Base-by-base conservation (phyloP, 495 filamentous ascomycete genomes). In the Clavariopsis aquatica region DNA sequence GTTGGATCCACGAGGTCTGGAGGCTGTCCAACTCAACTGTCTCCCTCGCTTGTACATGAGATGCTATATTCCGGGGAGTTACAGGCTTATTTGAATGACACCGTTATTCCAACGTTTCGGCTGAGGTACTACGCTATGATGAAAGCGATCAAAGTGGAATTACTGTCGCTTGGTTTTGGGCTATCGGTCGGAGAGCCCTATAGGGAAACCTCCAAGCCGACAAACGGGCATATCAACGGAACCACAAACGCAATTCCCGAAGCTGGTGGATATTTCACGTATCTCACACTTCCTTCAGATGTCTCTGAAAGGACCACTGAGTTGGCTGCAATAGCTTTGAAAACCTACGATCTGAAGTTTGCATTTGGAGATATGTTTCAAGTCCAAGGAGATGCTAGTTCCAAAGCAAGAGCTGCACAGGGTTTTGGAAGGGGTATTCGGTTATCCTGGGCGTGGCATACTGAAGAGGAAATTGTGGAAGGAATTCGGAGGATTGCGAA, bases 301-400 rank as follows among this genome's bases (percentile, higher is more conserved):
- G 1, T 49, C 15, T 49, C 57, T 9, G 24, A 17, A 13, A 7
- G 24, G 23, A 28, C 34, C 15, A 28, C 27, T 34, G 38, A 60
- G 23, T 43, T 60, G 9, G 36, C 57, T 1, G 7, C 57, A 19
- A 9, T 27, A 34, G 57, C 38, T 5, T 34, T 60, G 20, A 28
- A 49, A 22, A 28, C 47, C 13, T 49, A 49, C 24, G 43, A 60
- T n/a, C 43, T 60, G 8, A 60, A 60, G 23, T 60, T 60, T 34
- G 57, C 57, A 5, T 60, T 26, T 26, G 57, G 57, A 20, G 57
- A 60, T 43, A 60, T 60, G 57, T 60, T 60, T 34, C 38, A 29
- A 22, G 43, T 60, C 27, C 17, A 47, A 22, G 57, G 57, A 12
- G 57, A 60, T 49, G 38, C 9, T 23, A 17, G 23, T 1, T 27